Evolutionary conservation across 1,284 basidiomycete genomes (phyloP), one percentile per base, ranked within the genome.

Genomic region (Ustilago hordei): DNA sequence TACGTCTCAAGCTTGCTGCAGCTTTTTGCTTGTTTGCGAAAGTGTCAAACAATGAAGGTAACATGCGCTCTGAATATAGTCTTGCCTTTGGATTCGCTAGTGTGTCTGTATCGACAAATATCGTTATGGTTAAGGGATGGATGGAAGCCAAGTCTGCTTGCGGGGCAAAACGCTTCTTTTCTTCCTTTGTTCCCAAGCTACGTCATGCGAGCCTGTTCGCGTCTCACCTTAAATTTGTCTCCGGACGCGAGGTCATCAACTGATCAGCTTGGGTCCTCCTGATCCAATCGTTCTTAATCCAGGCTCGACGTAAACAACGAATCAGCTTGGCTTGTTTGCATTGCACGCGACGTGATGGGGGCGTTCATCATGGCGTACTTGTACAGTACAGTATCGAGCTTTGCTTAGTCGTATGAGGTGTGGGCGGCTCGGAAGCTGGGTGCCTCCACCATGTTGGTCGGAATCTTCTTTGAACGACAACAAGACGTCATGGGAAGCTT

Each of bases 121-220:
- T 12, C 11, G 48, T n/a, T 8, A 32, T 31, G 28, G 31, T 32
- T 23, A 23, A 23, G 23, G 48, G 13, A 31, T 50, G 8, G 31
- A 50, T 50, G 48, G 48, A 19, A 28, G 6, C 45, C 23, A 8
- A 23, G 43, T 32, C 6, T 23, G 23, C 23, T 15, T 50, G 64
- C 64, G 64, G 64, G 64, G 64, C 54, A 60, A 60, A 41, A 17
- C 19, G 19, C 19, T 19, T 19, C 19, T 19, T 19, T 19, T 19
- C 19, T 19, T 19, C 23, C 31, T 15, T 47, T 23, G 36, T 38
- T 31, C 32, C 32, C 32, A 55, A 45, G 8, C 52, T 64, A 64
- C 63, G 63, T 64, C 63, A 64, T 64, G 63, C 15, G 13, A 8
- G 36, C 56, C 43, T 41, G 31, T 32, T 58, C 48, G 62, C 62